Conservation (phyloP, 441 rosid species). For the Hura crepitans region DNA sequence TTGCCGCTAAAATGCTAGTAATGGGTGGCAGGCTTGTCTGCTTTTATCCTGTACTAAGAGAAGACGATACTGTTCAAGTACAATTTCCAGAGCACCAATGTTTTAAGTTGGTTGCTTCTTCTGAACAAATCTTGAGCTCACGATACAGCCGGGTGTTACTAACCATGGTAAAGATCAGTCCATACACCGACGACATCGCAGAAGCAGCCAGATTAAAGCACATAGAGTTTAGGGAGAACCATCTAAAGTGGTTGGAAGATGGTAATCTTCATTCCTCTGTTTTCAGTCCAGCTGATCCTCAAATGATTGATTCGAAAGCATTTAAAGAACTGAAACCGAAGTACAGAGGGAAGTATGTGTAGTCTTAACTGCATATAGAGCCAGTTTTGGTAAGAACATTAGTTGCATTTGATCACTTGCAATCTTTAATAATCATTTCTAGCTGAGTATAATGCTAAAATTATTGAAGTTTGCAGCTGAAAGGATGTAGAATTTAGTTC, state of each 20-base stretch:
- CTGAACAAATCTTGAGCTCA: conserved; percentile 89
- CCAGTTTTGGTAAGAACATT: neutral
- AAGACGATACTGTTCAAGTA: conserved; percentile 42
- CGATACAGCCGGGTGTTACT: conserved; percentile 72
- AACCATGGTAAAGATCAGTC: conserved; percentile 76
- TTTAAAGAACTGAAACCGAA: conserved; percentile 70
- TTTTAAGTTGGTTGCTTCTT: conserved; percentile 59
- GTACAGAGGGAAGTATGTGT: conserved; percentile 83
- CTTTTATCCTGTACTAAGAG: conserved; percentile 78
- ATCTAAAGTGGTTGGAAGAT: conserved; percentile 84
- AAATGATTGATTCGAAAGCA: conserved; percentile 35
- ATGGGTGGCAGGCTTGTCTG: conserved; percentile 87
- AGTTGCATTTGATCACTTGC: neutral
- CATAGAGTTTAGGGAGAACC: conserved; percentile 80
- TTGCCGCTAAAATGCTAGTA: conserved; percentile 81
- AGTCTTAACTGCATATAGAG: conserved; percentile 17
- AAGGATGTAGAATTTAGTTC: conserved; percentile 1
- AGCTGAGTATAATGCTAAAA: neutral
- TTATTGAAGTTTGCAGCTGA: neutral
- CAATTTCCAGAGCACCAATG: conserved; percentile 78
- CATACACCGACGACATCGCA: conserved; percentile 52
- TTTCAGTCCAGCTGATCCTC: conserved; percentile 54
- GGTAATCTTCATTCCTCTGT: conserved; percentile 87
- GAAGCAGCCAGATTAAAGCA: conserved; percentile 68
- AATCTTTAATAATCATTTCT: neutral